Evolutionary conservation across 1,284 basidiomycete species (phyloP).

Genomic region (Trichosporon ovoides): DNA sequence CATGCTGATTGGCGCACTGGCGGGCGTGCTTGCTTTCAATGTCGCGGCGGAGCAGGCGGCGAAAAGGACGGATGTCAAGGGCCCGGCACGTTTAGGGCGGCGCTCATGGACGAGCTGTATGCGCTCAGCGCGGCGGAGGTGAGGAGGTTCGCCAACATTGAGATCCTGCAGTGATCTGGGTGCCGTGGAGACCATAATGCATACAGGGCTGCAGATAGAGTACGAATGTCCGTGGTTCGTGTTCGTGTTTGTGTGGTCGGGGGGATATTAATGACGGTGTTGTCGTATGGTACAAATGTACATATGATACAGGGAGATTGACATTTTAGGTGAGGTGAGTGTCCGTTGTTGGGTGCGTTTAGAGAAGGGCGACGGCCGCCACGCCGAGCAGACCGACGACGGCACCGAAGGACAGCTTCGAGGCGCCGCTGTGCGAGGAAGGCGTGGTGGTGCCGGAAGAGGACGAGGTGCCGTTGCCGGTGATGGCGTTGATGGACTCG

Average conservation of each 20-base stretch:
- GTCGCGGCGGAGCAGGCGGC: conserved; percentile 79
- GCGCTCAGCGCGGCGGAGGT: conserved; percentile 59
- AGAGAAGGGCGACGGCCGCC: neutral
- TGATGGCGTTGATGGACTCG: neutral
- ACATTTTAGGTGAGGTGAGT: neutral
- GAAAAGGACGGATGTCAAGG: conserved; percentile 61
- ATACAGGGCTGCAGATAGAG: neutral
- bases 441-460: neutral
- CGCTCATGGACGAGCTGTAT: conserved; percentile 76
- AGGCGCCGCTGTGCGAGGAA: neutral
- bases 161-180: conserved; percentile 32
- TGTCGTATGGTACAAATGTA: neutral
- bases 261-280: neutral
- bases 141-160: conserved; percentile 55
- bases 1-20: conserved; percentile 67
- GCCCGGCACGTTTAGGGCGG: conserved; percentile 81
- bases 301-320: neutral
- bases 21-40: conserved; percentile 73
- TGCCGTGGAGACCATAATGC: neutral
- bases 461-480: neutral
- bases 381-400: conserved; percentile 3
- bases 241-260: neutral
- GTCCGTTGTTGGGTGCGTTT: conserved; percentile 1
- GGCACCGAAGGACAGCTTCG: neutral
- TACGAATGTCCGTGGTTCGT: neutral